phyloP scores from a whole-genome alignment of 768 basidiomycete genomes.

The Xerocomellus amylosporus region DNA sequence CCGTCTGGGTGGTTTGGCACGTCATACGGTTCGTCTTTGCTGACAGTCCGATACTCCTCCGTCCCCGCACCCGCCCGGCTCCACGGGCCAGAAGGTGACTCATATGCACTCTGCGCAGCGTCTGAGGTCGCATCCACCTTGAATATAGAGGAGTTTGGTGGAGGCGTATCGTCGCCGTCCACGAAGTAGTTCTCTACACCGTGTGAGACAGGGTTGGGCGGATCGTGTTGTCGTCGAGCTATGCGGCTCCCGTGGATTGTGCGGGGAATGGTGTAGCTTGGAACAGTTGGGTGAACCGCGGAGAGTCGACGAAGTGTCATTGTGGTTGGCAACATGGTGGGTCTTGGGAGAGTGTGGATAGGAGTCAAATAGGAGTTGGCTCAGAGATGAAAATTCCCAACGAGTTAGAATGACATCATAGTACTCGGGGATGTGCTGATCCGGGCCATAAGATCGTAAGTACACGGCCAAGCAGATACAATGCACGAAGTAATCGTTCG shows the following conservation, averaged over 20 bases:
- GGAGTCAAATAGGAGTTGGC: no score
- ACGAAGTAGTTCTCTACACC: constrained; percentile 45
- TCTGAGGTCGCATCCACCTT: constrained; percentile 46
- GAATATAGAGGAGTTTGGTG: constrained; percentile 40
- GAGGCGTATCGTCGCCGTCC: constrained; percentile 45
- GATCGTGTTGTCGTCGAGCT: background rate
- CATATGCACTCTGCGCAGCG: constrained; percentile 46
- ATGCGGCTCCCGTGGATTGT: background rate
- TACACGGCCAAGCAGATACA: no score
- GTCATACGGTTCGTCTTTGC: constrained; percentile 25
- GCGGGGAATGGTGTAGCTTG: background rate
- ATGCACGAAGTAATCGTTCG: background rate
- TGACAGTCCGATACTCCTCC: constrained; percentile 28
- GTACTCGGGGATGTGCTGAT: no score
- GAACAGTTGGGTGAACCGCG: background rate
- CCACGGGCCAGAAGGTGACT: constrained; percentile 46
- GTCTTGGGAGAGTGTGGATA: background rate
- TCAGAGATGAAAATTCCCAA: background rate
- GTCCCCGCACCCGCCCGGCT: constrained; percentile 40
- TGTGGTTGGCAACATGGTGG: constrained; percentile 4
- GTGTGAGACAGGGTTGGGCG: constrained; percentile 23
- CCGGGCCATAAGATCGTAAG: no score
- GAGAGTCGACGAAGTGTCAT: constrained; percentile 2
- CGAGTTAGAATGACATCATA: constrained; percentile 17
- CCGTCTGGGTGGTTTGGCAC: constrained; percentile 4